Evolutionary conservation across 2,329 filamentous ascomycete genomes (phyloP).

Genomic region (Microcyclospora pomicola): DNA sequence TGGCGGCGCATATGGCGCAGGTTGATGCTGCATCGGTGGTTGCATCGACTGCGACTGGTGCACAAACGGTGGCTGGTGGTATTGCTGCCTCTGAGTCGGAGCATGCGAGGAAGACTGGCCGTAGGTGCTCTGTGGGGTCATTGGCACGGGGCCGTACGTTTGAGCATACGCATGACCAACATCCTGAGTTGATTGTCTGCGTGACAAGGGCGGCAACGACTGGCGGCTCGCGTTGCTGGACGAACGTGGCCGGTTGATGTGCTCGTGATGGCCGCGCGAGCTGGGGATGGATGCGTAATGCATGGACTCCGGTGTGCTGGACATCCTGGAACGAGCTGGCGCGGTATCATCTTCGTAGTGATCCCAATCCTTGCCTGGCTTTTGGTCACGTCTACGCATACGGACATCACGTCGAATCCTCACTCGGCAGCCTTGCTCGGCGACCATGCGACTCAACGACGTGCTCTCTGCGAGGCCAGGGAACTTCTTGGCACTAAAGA

Average conservation of each 20-base stretch:
- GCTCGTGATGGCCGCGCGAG: conserved; percentile 19
- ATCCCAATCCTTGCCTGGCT: conserved; percentile 50
- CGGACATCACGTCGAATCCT: conserved; percentile 87
- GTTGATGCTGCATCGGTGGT: conserved; percentile 22
- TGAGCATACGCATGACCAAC: conserved; percentile 29
- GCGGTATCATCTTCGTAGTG: conserved; percentile 44
- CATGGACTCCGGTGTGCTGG: conserved; percentile 21
- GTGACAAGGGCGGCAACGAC: conserved; percentile 16
- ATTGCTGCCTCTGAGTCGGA: conserved; percentile 14
- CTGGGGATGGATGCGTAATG: conserved; percentile 9
- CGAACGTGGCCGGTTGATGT: conserved; percentile 24
- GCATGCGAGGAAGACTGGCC: conserved; percentile 24
- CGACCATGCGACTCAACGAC: conserved; percentile 72
- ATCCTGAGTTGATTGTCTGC: conserved; percentile 33
- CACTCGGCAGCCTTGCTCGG: conserved; percentile 92
- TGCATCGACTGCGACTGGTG: conserved; percentile 20
- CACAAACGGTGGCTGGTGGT: conserved; percentile 15
- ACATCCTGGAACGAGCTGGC: conserved; percentile 34
- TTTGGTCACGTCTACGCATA: conserved; percentile 70
- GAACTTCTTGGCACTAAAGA: conserved; percentile 97
- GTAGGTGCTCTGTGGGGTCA: conserved; percentile 26
- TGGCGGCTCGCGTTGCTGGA: conserved; percentile 25
- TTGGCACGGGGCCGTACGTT: conserved; percentile 27
- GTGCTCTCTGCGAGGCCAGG: conserved; percentile 87
- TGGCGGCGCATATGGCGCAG: conserved; percentile 12